Conservation (phyloP, 495 filamentous ascomycete species). For the Penicillium parvum region DNA sequence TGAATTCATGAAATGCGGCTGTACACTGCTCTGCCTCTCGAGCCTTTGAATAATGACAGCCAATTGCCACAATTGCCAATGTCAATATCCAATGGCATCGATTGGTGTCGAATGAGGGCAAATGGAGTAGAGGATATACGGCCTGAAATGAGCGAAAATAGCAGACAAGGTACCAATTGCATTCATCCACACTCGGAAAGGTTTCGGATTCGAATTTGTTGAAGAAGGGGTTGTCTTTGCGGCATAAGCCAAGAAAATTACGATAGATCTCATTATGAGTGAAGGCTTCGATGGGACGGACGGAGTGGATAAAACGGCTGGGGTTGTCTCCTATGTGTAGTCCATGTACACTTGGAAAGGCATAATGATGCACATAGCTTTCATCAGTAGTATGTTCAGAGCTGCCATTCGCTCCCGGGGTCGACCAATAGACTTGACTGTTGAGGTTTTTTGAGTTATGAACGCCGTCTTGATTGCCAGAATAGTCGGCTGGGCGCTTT, state of each 20-base stretch:
- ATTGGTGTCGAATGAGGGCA: constrained; percentile 36
- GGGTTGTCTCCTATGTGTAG: constrained; percentile 6
- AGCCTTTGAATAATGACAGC: constrained; percentile 33
- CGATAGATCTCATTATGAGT: constrained; percentile 34
- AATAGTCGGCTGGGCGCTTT: constrained; percentile 31
- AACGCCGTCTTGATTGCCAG: constrained; percentile 33
- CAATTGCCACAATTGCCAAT: constrained; percentile 43
- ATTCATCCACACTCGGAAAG: constrained; percentile 31
- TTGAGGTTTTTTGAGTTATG: constrained; percentile 30
- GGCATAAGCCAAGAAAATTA: constrained; percentile 34
- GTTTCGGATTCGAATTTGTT: constrained; percentile 30
- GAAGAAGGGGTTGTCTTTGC: constrained; percentile 32
- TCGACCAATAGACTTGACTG: constrained; percentile 22
- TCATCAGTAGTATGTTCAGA: constrained; percentile 7
- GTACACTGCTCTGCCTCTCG: constrained; percentile 26
- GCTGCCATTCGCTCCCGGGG: constrained; percentile 11
- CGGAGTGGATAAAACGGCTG: constrained; percentile 8
- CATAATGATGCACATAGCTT: constrained; percentile 13
- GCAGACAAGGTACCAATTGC: constrained; percentile 30
- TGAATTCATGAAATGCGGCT: constrained; percentile 41
- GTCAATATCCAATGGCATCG: constrained; percentile 40
- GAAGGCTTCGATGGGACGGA: constrained; percentile 22
- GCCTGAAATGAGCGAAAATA: constrained; percentile 41
- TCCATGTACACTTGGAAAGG: constrained; percentile 23
- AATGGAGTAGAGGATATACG: constrained; percentile 45